Conservation (phyloP, 1,284 basidiomycete species). For the Porodaedalea pini region DNA sequence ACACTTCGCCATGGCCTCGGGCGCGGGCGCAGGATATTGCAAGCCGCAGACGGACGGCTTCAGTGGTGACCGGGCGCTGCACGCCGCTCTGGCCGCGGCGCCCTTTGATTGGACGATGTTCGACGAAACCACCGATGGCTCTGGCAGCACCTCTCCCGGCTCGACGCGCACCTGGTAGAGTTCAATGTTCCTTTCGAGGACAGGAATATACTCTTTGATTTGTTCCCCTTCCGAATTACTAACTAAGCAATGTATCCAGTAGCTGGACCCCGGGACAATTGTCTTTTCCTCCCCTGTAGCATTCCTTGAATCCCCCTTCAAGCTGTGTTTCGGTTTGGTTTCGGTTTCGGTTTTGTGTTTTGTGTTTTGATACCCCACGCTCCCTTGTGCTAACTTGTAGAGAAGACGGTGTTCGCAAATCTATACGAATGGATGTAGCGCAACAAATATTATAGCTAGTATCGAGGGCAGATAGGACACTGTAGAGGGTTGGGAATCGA, state of each 20-base stretch:
- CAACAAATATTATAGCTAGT: too few relatives aligned
- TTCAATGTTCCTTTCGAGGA: too few relatives aligned
- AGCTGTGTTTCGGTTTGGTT: background rate
- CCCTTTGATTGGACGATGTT: constrained; percentile 16
- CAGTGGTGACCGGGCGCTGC: background rate
- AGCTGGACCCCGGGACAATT: background rate
- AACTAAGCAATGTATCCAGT: constrained; percentile 3
- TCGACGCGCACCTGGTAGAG: constrained; percentile 12
- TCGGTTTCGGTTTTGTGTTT: background rate
- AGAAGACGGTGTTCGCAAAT: too few relatives aligned
- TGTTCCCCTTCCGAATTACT: background rate
- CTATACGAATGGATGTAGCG: too few relatives aligned
- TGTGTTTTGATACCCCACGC: too few relatives aligned
- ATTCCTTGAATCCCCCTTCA: background rate
- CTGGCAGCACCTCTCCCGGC: constrained; percentile 18
- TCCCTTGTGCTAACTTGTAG: too few relatives aligned
- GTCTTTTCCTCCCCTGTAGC: background rate
- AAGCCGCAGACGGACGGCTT: background rate
- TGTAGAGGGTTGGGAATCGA: too few relatives aligned
- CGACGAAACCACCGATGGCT: constrained; percentile 19
- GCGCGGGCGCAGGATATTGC: too few relatives aligned
- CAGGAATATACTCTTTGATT: background rate
- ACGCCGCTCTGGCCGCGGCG: constrained; percentile 3
- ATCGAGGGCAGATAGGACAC: too few relatives aligned
- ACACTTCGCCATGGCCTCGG: too few relatives aligned